Base-by-base conservation (phyloP, 108 stramenopile species). In the Fragilariopsis cylindrus region DNA sequence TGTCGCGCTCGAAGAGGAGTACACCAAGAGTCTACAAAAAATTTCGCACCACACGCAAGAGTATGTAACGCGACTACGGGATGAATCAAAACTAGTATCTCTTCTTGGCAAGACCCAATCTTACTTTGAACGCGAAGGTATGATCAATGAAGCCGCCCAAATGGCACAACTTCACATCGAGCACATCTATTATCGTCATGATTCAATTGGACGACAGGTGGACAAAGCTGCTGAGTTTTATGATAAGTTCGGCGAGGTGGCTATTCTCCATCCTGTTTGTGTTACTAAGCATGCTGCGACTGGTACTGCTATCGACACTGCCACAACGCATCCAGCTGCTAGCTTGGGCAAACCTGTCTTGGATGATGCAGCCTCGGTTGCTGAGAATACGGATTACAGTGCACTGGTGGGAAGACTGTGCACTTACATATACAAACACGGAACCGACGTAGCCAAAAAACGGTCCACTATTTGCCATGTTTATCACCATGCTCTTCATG, bases 121-220 rank as follows among this genome's bases (percentile, higher is more conserved):
- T 40, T 99, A 98, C 76, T 98, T 85, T 76, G 83, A 81, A 53
- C 92, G 94, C 45, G 85, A 84, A 40, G 92, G 85, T n/a, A 78
- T 78, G 60, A 69, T 69, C 48, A 48, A 66, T 3, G 88, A 93
- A 69, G 95, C 94, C 40, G 96, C 96, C 54, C 79, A 74, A 67
- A 55, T 94, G 66, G 92, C 93, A 2, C 84, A 88, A 57, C 50
- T 93, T 2, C 81, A 90, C 62, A 73, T 98, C 16, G 99, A 99
- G 72, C 97, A 98, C 76, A 72, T 97, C 55, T 98, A 99, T 88
- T 99, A 99, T 81, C 92, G 95, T 69, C 98, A 98, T 77, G 96
- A 97, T 71, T 80, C 93, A 57, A 93, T 98, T 76, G 96, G 91
- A 54, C 73, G 70, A 57, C 90, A 91, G 76, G 96, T 99, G 7